Evolutionary conservation across 2,329 filamentous ascomycete genomes (phyloP).

Genomic region (Aspergillus thermomutatus): DNA sequence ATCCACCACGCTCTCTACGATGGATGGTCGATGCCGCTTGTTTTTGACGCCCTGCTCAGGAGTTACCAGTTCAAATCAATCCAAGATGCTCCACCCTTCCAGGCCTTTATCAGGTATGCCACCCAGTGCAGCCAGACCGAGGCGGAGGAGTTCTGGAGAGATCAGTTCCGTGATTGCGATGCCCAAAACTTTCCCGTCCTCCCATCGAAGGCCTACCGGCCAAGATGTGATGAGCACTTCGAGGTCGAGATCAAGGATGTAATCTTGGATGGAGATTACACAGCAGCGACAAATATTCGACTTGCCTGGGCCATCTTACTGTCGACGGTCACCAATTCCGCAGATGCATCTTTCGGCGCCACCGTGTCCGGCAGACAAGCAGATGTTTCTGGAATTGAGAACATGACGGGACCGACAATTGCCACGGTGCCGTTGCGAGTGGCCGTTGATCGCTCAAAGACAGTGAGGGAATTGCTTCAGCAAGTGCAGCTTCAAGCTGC

Average conservation of each 20-base stretch:
- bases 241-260: neutral
- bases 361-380: slow-evolving; percentile 8
- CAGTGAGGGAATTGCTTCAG: neutral
- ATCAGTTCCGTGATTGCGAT: too few relatives aligned
- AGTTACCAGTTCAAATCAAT: slow-evolving; percentile 14
- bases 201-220: slow-evolving; percentile 38
- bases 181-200: too few relatives aligned
- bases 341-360: slow-evolving; percentile 3
- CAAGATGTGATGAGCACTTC: neutral
- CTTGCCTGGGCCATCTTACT: slow-evolving; percentile 5
- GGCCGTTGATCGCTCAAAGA: neutral
- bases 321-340: neutral
- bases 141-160: too few relatives aligned
- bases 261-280: neutral
- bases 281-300: neutral
- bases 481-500: neutral
- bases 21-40: slow-evolving; percentile 33
- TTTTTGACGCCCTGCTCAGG: slow-evolving; percentile 18
- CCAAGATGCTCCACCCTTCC: slow-evolving; percentile 47
- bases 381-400: slow-evolving; percentile 2
- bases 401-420: slow-evolving; percentile 8
- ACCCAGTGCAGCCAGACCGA: too few relatives aligned
- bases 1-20: slow-evolving; percentile 30
- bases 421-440: slow-evolving; percentile 7
- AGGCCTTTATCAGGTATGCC: slow-evolving; percentile 36